A percentile compares a stretch with the other conserved stretches of the same genome.
Evolutionary conservation across 257 asterid species (phyloP).

Genomic region (Solanum boliviense): DNA sequence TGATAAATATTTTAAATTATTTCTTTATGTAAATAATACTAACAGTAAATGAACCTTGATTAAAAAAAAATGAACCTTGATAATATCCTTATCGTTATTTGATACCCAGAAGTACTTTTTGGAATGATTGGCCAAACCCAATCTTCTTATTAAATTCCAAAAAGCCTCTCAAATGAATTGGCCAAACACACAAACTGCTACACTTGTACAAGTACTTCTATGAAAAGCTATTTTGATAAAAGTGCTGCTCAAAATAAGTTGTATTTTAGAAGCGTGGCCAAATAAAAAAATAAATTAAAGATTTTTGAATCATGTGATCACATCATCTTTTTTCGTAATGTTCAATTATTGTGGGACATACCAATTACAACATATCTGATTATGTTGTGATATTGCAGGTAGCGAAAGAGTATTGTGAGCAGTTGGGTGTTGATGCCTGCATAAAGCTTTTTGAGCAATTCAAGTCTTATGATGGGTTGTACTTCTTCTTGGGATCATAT

Average conservation of each 20-base stretch:
- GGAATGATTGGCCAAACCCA: background rate
- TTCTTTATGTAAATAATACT: background rate
- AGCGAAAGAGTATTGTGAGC: slow-evolving; percentile 97
- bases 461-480: slow-evolving; percentile 93
- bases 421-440: slow-evolving; percentile 89
- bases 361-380: slow-evolving; percentile 1
- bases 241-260: background rate
- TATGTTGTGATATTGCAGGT: slow-evolving; percentile 34
- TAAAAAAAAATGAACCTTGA: background rate
- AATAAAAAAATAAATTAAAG: background rate
- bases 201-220: background rate
- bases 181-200: background rate
- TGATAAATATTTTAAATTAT: background rate
- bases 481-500: slow-evolving; percentile 96
- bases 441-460: slow-evolving; percentile 94
- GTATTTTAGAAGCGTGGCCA: background rate
- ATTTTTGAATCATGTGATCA: background rate
- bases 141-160: background rate
- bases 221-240: background rate
- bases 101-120: background rate
- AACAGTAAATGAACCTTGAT: background rate
- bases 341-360: background rate
- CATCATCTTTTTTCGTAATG: background rate
- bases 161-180: background rate
- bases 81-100: background rate